Conservation (phyloP, 257 asterid genomes). For the Fraxinus quadrangulata region DNA sequence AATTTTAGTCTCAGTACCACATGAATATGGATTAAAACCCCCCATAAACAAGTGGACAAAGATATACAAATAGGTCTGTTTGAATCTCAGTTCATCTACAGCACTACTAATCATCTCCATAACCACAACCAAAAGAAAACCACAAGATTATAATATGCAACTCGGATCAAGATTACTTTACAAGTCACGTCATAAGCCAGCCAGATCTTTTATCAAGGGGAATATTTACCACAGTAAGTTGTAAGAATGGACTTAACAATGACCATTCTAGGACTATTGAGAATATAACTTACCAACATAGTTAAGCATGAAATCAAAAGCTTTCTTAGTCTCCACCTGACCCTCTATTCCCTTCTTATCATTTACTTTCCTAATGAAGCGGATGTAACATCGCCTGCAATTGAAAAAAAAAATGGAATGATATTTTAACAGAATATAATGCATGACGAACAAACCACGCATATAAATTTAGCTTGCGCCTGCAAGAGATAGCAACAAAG, state of each 20-base stretch:
- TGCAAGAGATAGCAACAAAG: background rate
- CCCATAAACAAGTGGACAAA: background rate
- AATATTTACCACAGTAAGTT: background rate
- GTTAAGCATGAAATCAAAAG: slow-evolving; percentile 94
- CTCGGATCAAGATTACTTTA: background rate
- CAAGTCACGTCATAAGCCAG: background rate
- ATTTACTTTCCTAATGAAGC: slow-evolving; percentile 80
- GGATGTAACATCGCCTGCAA: slow-evolving; percentile 95
- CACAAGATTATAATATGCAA: background rate
- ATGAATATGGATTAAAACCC: background rate
- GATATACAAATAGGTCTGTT: background rate
- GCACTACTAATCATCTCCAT: background rate
- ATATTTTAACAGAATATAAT: slow-evolving; percentile 17
- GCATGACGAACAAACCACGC: background rate
- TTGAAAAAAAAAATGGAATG: slow-evolving; percentile 16
- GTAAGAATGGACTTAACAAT: background rate
- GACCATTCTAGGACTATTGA: slow-evolving; percentile 14
- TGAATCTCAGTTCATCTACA: background rate
- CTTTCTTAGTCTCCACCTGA: slow-evolving; percentile 91
- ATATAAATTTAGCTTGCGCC: background rate
- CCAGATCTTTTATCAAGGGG: background rate
- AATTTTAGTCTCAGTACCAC: background rate
- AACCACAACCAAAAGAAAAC: background rate
- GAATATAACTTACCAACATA: slow-evolving; percentile 66
- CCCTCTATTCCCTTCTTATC: slow-evolving; percentile 89